Conservation (phyloP, 2,329 filamentous ascomycete genomes). For the Ciborinia camelliae region DNA sequence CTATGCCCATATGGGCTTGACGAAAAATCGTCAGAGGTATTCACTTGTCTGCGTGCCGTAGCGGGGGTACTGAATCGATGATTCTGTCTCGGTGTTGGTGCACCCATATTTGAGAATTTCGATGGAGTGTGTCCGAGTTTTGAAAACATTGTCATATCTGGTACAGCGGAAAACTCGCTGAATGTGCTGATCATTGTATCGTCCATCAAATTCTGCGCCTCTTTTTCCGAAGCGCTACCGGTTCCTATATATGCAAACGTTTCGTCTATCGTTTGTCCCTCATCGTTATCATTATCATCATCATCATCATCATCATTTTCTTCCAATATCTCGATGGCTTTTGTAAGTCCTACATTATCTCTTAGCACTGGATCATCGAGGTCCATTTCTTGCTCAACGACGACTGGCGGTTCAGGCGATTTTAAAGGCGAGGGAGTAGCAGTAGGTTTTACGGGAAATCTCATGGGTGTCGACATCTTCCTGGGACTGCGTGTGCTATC, state of each 20-base stretch:
- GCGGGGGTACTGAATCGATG: conserved; percentile 33
- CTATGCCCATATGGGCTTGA: conserved; percentile 42
- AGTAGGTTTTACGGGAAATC: conserved; percentile 57
- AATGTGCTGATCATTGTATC: conserved; percentile 45
- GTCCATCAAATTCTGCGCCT: conserved; percentile 33
- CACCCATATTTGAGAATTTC: conserved; percentile 46
- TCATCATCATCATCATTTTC: no score
- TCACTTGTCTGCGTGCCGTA: conserved; percentile 30
- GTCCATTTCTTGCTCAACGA: conserved; percentile 28
- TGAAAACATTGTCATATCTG: conserved; percentile 81
- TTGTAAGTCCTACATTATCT: conserved; percentile 54
- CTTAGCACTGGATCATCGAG: conserved; percentile 51
- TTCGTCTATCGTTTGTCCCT: conserved; percentile 29
- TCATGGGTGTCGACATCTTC: conserved; percentile 50
- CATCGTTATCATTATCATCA: conserved; percentile 34
- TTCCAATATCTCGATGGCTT: conserved; percentile 61
- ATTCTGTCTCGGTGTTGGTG: conserved; percentile 37
- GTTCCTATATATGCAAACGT: conserved; percentile 34
- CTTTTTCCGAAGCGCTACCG: conserved; percentile 28
- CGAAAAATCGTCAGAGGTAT: conserved; percentile 33
- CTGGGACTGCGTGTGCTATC: conserved; percentile 42
- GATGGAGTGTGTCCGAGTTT: conserved; percentile 65
- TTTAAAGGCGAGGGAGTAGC: conserved; percentile 37
- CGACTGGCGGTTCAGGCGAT: conserved; percentile 22
- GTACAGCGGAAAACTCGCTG: conserved; percentile 85